Conservation (phyloP, 2,329 filamentous ascomycete species). For the Verticillium longisporum region DNA sequence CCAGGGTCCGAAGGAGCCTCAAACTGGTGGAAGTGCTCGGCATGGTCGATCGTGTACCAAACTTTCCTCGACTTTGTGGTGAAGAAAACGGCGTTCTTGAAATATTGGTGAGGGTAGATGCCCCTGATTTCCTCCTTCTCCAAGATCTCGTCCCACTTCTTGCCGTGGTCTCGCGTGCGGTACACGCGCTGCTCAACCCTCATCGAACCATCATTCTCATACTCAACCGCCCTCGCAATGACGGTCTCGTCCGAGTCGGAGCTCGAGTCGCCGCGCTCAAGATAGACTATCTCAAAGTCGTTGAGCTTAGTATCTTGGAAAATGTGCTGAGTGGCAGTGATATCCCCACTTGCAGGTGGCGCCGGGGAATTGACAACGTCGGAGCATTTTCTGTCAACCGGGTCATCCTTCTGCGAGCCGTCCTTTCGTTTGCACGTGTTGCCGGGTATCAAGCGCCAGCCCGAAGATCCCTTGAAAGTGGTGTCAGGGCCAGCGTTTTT, state of each 20-base stretch:
- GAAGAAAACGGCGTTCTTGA: conserved; percentile 83
- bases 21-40: conserved; percentile 66
- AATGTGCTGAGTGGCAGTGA: conserved; percentile 50
- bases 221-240: conserved; percentile 42
- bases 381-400: conserved; percentile 69
- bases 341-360: conserved; percentile 57
- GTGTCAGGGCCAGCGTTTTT: conserved; percentile 56
- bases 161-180: conserved; percentile 80
- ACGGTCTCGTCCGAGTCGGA: conserved; percentile 65
- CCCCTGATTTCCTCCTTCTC: conserved; percentile 60
- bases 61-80: conserved; percentile 61
- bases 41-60: conserved; percentile 77
- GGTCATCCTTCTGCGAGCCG: conserved; percentile 61
- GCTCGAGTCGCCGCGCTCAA: conserved; percentile 67
- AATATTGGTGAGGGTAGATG: conserved; percentile 73
- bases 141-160: conserved; percentile 69
- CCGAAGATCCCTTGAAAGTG: conserved; percentile 78
- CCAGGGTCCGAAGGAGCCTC: conserved; percentile 53
- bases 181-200: conserved; percentile 52
- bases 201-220: conserved; percentile 18
- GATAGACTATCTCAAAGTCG: conserved; percentile 58
- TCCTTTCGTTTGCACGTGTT: conserved; percentile 60
- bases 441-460: conserved; percentile 86
- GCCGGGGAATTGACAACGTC: conserved; percentile 45
- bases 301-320: conserved; percentile 56